A percentile compares a stretch with the other conserved stretches of the same genome.
Conservation (phyloP, 2,329 filamentous ascomycete genomes). For the Monascus ruber region DNA sequence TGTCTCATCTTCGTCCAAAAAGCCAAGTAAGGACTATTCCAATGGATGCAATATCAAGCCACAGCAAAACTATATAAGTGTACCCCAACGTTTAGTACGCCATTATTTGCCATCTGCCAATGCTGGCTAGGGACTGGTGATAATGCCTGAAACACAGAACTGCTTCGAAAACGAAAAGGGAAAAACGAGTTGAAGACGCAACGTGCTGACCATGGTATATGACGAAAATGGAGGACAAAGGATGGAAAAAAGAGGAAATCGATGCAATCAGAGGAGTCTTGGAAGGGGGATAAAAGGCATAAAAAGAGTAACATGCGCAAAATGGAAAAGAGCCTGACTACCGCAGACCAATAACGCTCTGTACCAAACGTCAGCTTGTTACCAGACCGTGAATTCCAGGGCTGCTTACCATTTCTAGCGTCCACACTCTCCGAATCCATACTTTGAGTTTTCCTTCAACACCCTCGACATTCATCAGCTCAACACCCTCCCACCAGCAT, state of each 20-base stretch:
- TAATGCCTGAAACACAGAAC: conserved; percentile 1
- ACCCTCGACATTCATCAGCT: conserved; percentile 78
- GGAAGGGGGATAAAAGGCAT: conserved; percentile 8
- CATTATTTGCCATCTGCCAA: conserved; percentile 5
- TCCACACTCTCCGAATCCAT: conserved; percentile 98
- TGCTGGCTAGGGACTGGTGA: neutral
- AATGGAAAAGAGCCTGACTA: conserved; percentile 12
- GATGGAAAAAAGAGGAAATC: too few species aligned
- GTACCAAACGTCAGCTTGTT: neutral
- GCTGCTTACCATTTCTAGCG: conserved; percentile 73
- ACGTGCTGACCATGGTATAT: conserved; percentile 1
- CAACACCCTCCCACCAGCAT: conserved; percentile 99
- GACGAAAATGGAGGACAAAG: too few species aligned
- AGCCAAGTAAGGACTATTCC: neutral
- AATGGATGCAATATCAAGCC: neutral
- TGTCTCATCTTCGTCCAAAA: neutral
- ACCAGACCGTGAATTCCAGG: neutral
- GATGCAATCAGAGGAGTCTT: too few species aligned
- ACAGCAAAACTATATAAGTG: conserved; percentile 4
- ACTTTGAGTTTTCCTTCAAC: conserved; percentile 89
- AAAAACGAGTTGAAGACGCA: conserved; percentile 5
- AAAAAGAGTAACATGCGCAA: conserved; percentile 12
- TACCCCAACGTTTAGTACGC: conserved; percentile 7
- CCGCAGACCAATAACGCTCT: conserved; percentile 78
- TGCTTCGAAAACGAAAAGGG: conserved; percentile 3